These are phyloP conservation scores for Protomyces inouyei DNA, from an alignment of 1,139 yeast genomes.

Conservation along the genomic window DNA sequence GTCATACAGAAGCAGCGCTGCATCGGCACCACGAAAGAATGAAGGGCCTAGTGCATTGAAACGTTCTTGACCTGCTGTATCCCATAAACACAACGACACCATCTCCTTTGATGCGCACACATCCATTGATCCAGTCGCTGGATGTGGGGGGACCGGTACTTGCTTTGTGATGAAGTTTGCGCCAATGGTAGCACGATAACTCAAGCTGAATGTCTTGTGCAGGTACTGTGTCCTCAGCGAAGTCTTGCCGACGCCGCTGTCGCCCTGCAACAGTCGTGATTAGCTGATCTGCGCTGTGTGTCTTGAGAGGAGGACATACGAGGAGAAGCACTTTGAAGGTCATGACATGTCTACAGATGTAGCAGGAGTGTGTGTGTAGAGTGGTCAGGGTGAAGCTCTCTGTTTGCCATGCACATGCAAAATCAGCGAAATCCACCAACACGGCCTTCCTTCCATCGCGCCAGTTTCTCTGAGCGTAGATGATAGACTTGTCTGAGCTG, in stretches of 20 bases:
- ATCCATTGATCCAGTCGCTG: neutral
- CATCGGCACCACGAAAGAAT: slow-evolving; percentile 59
- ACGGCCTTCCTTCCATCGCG: slow-evolving; percentile 62
- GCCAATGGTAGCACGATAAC: slow-evolving; percentile 26
- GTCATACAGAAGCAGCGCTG: slow-evolving; percentile 55
- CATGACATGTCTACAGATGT: neutral
- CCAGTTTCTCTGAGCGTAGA: slow-evolving; percentile 53
- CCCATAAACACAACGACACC: slow-evolving; percentile 57
- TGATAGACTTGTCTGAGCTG: slow-evolving; percentile 50
- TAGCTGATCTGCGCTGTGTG: too few species aligned
- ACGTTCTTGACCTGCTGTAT: slow-evolving; percentile 64
- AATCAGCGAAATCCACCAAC: slow-evolving; percentile 47
- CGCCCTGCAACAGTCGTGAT: neutral
- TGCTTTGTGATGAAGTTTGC: slow-evolving; percentile 24
- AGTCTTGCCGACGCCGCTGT: slow-evolving; percentile 25
- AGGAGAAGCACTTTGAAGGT: neutral
- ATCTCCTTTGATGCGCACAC: slow-evolving; percentile 17
- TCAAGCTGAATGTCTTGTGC: slow-evolving; percentile 8
- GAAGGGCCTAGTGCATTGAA: slow-evolving; percentile 57
- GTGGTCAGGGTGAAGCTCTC: too few species aligned
- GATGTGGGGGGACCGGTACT: neutral
- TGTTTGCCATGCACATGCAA: neutral
- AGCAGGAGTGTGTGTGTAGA: too few species aligned
- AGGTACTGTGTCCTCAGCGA: slow-evolving; percentile 11
- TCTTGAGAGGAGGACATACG: neutral